phyloP scores from a whole-genome alignment of 2,329 filamentous ascomycete genomes.

The Neonectria punicea region DNA sequence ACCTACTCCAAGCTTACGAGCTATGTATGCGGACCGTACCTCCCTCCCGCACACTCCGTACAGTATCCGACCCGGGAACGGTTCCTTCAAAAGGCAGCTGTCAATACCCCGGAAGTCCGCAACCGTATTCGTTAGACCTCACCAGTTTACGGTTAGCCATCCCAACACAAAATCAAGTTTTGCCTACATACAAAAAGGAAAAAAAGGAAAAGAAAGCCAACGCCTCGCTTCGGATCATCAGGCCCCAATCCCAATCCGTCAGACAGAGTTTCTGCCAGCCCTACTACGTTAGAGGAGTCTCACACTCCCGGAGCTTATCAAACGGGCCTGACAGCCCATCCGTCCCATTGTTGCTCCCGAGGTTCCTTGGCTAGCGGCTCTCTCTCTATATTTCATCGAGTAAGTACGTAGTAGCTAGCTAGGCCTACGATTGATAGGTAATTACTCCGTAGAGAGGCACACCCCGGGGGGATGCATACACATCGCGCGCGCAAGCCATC shows the following conservation, averaged over 20 bases:
- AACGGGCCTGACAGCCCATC: slow-evolving; percentile 5
- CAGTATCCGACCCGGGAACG: not conserved
- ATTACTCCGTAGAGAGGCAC: not conserved
- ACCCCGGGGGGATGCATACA: not conserved
- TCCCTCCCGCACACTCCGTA: not conserved
- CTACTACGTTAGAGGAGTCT: slow-evolving; percentile 15
- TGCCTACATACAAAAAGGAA: slow-evolving; percentile 14
- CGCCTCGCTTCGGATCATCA: slow-evolving; percentile 27
- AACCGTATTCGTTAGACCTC: not conserved
- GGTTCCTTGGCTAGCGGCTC: not conserved
- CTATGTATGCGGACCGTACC: not conserved
- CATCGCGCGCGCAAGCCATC: not conserved
- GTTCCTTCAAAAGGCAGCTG: not conserved
- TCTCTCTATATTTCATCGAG: not conserved
- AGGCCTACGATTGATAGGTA: not conserved
- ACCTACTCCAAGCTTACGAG: not conserved
- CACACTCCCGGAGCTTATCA: slow-evolving; percentile 23
- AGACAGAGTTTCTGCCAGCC: not conserved
- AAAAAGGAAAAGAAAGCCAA: slow-evolving; percentile 20
- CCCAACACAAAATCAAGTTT: not conserved
- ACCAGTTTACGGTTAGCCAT: not conserved
- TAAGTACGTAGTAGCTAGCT: not conserved
- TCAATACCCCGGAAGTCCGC: not conserved
- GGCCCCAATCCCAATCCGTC: slow-evolving; percentile 28
- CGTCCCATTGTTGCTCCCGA: not conserved